Evolutionary conservation across 805 yeast genomes (phyloP).

Genomic region (Myxozyma melibiosi): DNA sequence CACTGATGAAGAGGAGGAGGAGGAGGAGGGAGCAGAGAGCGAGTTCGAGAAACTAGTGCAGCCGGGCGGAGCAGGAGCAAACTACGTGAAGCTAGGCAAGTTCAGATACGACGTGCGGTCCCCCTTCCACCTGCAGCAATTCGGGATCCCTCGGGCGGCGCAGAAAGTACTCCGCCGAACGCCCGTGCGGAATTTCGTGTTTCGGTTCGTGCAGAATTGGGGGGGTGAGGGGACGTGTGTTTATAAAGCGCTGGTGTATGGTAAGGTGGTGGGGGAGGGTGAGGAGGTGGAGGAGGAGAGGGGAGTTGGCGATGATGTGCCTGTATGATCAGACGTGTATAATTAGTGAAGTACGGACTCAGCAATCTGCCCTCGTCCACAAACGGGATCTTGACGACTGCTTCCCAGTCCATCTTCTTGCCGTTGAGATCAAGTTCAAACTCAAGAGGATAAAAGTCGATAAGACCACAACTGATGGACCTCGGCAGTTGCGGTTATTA

Average conservation of each 20-base stretch:
- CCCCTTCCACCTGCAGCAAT: conserved; percentile 8
- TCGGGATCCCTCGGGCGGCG: not conserved
- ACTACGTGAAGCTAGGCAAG: not conserved
- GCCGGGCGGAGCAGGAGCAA: not conserved
- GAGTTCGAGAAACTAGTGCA: not conserved
- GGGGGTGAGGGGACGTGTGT: conserved; percentile 6
- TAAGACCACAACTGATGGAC: no score
- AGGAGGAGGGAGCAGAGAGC: not conserved
- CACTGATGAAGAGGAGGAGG: not conserved
- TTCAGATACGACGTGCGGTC: not conserved
- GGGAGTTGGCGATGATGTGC: conserved; percentile 4
- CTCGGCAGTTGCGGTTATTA: no score
- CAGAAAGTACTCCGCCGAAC: not conserved
- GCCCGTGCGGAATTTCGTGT: not conserved
- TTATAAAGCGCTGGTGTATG: conserved; percentile 4
- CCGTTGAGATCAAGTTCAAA: conserved; percentile 91
- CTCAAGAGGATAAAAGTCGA: conserved; percentile 85
- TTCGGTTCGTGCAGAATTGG: conserved; percentile 6
- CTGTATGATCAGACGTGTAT: not conserved
- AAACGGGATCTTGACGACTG: conserved; percentile 87
- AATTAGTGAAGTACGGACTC: conserved; percentile 31
- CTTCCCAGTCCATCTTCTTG: conserved; percentile 96
- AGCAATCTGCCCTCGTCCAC: conserved; percentile 80
- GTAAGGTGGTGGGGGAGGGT: not conserved
- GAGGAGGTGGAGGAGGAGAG: not conserved